Base-by-base conservation (phyloP, 306 rosid species). In the Casuarina glauca region DNA sequence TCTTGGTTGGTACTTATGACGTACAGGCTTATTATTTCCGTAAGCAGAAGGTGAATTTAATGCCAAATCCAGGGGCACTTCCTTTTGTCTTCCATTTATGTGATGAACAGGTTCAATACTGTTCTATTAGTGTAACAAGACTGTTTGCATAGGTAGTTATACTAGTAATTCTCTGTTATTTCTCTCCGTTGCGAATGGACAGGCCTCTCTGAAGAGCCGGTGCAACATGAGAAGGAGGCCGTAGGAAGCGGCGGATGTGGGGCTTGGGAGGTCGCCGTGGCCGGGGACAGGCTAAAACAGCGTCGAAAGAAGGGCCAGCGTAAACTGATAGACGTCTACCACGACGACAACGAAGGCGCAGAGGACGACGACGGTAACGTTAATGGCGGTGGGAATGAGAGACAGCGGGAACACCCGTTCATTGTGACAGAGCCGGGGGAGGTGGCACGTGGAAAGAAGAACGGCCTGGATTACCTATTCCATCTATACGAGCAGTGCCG, bases 401-500 rank as follows among this genome's bases (percentile, higher is more conserved):
- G 99, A 73, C 94, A 86, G 79, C 76, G 99, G 36, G 99, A 95
- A 78, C 99, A 95, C 57, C 99, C 99, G 0, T 93, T 95, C 80
- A 93, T 95, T 32, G 99, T 95, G 46, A 95, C 99, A 6, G 99
- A 95, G 79, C 97, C 97, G 5, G 99, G 97, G 62, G 99, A 95
- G 76, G 99, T 93, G 69, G 99, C 99, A 73, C 97, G 99, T 79
- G 99, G 99, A 75, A 95, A 95, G 75, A 95, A 95, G 90, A 95
- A 95, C 81, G 99, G 99, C 20, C 91, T 95, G 0, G 99, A 95
- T 76, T 95, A 95, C 75, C 91, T 95, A 12, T 95, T 95, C 83
- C 97, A 95, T 12, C 91, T 95, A 51, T 95, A 91, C 69, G 99
- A 91, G 46, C 99, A 93, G 77, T 95, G 99, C 79, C 99, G 93